Conservation (phyloP, 768 basidiomycete species). For the Hygrophorus russula region DNA sequence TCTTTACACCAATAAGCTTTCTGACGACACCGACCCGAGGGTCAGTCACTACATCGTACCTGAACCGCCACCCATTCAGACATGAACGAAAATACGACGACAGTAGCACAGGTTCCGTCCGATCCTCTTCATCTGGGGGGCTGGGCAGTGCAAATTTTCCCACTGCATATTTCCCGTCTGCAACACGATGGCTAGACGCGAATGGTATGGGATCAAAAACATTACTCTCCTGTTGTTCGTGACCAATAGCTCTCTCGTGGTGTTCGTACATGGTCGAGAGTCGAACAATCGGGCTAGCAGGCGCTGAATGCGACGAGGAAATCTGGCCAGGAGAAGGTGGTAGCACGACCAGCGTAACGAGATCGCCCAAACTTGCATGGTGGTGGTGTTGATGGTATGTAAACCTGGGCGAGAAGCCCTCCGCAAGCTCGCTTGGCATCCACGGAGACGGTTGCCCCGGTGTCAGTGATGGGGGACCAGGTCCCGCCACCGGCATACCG, state of each 20-base stretch:
- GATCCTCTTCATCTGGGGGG: constrained; percentile 43
- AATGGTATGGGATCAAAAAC: constrained; percentile 72
- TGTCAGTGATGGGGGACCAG: constrained; percentile 15
- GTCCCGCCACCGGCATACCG: constrained; percentile 9
- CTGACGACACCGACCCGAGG: constrained; percentile 59
- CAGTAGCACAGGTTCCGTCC: constrained; percentile 15
- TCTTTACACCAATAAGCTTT: constrained; percentile 61
- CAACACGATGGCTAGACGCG: constrained; percentile 43
- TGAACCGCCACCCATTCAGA: constrained; percentile 32
- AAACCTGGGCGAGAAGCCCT: constrained; percentile 21
- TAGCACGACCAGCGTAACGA: constrained; percentile 27
- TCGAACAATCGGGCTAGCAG: constrained; percentile 43
- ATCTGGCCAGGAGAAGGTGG: constrained; percentile 43
- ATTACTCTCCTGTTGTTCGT: constrained; percentile 11
- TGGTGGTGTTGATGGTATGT: constrained; percentile 8
- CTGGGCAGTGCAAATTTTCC: constrained; percentile 69
- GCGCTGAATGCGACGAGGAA: constrained; percentile 32
- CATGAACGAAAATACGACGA: constrained; percentile 9
- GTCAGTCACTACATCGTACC: constrained; percentile 55
- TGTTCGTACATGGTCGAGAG: constrained; percentile 13
- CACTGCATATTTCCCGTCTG: constrained; percentile 63
- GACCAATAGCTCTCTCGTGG: background rate
- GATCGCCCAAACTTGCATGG: constrained; percentile 8
- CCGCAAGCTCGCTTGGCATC: constrained; percentile 15
- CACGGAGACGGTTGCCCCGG: constrained; percentile 14